Conservation (phyloP, 1,284 basidiomycete genomes). For the Ceratobasidium sp. region DNA sequence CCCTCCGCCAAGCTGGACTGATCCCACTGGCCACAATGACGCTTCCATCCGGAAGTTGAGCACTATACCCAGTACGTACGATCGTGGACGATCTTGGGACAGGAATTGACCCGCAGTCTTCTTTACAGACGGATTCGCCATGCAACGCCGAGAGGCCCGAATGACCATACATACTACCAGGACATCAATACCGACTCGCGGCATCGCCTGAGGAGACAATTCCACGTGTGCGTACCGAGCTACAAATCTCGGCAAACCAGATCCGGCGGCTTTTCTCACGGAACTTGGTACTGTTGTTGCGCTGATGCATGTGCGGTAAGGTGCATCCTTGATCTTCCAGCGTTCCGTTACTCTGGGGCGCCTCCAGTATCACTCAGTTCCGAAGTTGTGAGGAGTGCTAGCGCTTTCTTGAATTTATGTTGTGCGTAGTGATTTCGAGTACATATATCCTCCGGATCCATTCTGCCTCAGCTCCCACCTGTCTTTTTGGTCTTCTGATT, state of each 20-base stretch:
- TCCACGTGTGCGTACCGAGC: conserved; percentile 35
- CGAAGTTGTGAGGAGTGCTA: conserved; percentile 36
- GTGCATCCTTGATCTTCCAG: conserved; percentile 36
- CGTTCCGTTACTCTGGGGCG: conserved; percentile 19
- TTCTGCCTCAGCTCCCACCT: conserved; percentile 37
- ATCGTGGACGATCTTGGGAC: not conserved
- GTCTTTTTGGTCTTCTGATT: conserved; percentile 30
- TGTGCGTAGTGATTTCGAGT: conserved; percentile 35
- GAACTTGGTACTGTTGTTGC: conserved; percentile 35
- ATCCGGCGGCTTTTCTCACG: conserved; percentile 38
- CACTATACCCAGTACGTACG: not conserved
- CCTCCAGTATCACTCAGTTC: conserved; percentile 22
- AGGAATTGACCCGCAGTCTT: not conserved
- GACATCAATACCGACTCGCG: conserved; percentile 8
- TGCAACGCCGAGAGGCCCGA: conserved; percentile 27
- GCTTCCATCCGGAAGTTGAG: not conserved
- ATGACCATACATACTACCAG: conserved; percentile 6
- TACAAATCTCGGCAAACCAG: conserved; percentile 33
- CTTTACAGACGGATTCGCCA: not conserved
- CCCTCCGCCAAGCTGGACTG: not conserved
- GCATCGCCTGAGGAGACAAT: conserved; percentile 18
- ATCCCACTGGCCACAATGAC: not conserved
- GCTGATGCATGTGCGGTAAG: conserved; percentile 34
- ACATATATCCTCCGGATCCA: conserved; percentile 36
- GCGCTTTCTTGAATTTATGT: conserved; percentile 38